Conservation (phyloP, 1,139 yeast species). For the Tardiomyces digboiensis region DNA sequence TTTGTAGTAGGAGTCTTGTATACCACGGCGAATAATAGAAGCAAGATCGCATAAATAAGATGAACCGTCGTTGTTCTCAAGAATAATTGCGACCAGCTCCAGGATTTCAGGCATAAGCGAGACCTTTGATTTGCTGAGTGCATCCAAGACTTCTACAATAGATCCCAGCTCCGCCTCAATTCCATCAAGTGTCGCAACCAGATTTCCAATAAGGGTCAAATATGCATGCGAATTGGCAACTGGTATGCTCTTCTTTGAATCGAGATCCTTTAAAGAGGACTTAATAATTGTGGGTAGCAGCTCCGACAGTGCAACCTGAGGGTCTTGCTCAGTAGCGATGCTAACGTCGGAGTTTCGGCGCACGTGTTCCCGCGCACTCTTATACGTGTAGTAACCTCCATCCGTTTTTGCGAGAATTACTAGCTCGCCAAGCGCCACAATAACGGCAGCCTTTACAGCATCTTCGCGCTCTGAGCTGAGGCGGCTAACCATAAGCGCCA, state of each 20-base stretch:
- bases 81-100: not conserved
- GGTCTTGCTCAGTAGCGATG: slow-evolving; percentile 22
- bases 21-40: not conserved
- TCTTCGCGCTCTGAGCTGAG: slow-evolving; percentile 29
- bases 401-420: slow-evolving; percentile 21
- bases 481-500: slow-evolving; percentile 21
- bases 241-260: slow-evolving; percentile 6
- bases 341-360: slow-evolving; percentile 23
- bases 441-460: slow-evolving; percentile 28
- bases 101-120: not conserved
- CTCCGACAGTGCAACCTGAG: slow-evolving; percentile 11
- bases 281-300: slow-evolving; percentile 14
- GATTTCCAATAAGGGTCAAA: slow-evolving; percentile 8
- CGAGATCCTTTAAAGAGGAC: slow-evolving; percentile 10
- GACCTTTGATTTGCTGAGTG: slow-evolving; percentile 7
- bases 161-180: slow-evolving; percentile 3
- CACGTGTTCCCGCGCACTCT: not conserved
- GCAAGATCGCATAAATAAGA: not conserved
- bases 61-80: not conserved
- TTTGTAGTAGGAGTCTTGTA: not conserved
- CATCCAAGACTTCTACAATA: slow-evolving; percentile 7
- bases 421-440: slow-evolving; percentile 21
- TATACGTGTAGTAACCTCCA: not conserved
- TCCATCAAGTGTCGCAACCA: not conserved
- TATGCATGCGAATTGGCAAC: slow-evolving; percentile 11